A percentile compares a stretch with the other conserved stretches of the same genome.
Evolutionary conservation across 1,284 basidiomycete species (phyloP).

Genomic region (Ceratobasidium sp.): DNA sequence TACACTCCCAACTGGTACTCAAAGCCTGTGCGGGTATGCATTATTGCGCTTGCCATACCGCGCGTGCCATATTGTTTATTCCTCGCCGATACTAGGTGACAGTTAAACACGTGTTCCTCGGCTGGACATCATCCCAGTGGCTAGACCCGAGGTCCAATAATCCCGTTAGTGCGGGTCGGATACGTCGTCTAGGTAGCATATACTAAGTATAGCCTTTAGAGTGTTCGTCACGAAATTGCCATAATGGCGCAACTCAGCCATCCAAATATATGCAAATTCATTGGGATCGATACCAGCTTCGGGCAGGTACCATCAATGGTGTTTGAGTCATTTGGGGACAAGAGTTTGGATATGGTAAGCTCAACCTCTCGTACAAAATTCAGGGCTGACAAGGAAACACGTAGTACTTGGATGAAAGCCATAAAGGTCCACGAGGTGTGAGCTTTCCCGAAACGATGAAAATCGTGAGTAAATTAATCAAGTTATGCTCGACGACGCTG

Average conservation of each 20-base stretch:
- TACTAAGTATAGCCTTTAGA: background rate
- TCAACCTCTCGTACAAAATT: background rate
- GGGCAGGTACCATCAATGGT: constrained; percentile 8
- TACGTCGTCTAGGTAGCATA: background rate
- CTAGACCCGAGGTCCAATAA: background rate
- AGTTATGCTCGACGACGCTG: background rate
- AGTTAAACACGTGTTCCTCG: constrained; percentile 1
- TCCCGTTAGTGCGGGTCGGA: background rate
- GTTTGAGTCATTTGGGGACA: constrained; percentile 21
- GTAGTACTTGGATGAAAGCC: background rate
- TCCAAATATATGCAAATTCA: constrained; percentile 27
- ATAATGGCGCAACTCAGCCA: constrained; percentile 29
- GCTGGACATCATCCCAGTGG: background rate
- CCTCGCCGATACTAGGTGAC: background rate
- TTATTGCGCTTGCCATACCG: background rate
- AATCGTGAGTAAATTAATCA: background rate
- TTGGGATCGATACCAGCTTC: constrained; percentile 23
- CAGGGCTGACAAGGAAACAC: background rate
- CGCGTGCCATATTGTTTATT: background rate
- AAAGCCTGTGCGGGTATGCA: constrained; percentile 16
- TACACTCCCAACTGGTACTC: constrained; percentile 40
- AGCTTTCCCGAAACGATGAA: background rate
- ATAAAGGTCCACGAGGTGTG: too few species aligned
- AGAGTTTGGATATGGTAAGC: constrained; percentile 3
- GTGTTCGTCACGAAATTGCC: constrained; percentile 14